Evolutionary conservation across 1,284 basidiomycete species (phyloP).

Genomic region (Malassezia psittaci): DNA sequence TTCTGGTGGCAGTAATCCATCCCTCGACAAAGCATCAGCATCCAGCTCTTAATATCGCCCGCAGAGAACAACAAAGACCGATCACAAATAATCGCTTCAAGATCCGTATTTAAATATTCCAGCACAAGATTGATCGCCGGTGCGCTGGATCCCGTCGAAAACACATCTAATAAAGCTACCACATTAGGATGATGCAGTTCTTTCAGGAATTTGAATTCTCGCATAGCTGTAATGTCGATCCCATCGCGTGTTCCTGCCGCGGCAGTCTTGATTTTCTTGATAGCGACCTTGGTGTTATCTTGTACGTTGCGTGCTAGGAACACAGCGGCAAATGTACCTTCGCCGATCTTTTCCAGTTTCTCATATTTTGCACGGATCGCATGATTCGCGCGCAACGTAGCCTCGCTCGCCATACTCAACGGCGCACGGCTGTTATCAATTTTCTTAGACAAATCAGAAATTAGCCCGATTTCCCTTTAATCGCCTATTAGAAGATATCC

Average conservation of each 20-base stretch:
- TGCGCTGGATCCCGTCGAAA: slow-evolving; percentile 68
- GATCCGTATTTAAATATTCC: slow-evolving; percentile 92
- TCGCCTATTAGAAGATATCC: background rate
- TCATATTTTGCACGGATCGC: slow-evolving; percentile 28
- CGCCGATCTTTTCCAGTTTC: slow-evolving; percentile 54
- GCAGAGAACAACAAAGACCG: slow-evolving; percentile 78
- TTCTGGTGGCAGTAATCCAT: slow-evolving; percentile 94
- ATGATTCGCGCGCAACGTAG: slow-evolving; percentile 22
- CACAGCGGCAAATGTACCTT: slow-evolving; percentile 94
- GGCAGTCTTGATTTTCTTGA: slow-evolving; percentile 71
- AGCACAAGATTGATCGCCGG: slow-evolving; percentile 87
- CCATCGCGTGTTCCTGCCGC: slow-evolving; percentile 76
- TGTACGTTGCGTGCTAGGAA: slow-evolving; percentile 56
- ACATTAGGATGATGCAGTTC: slow-evolving; percentile 91
- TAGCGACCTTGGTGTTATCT: slow-evolving; percentile 71
- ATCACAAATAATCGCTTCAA: slow-evolving; percentile 94
- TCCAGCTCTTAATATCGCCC: slow-evolving; percentile 97
- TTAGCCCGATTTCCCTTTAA: background rate
- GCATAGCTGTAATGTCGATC: slow-evolving; percentile 93
- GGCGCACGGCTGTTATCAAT: background rate
- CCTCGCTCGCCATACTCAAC: slow-evolving; percentile 24
- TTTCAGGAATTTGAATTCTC: slow-evolving; percentile 92
- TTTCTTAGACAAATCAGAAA: background rate
- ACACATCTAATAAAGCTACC: slow-evolving; percentile 90
- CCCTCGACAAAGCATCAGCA: slow-evolving; percentile 92